Percentiles rank a stretch among this genome's conserved stretches.
Conservation (phyloP, 2,329 filamentous ascomycete species). For the Sporothrix variecibatus region DNA sequence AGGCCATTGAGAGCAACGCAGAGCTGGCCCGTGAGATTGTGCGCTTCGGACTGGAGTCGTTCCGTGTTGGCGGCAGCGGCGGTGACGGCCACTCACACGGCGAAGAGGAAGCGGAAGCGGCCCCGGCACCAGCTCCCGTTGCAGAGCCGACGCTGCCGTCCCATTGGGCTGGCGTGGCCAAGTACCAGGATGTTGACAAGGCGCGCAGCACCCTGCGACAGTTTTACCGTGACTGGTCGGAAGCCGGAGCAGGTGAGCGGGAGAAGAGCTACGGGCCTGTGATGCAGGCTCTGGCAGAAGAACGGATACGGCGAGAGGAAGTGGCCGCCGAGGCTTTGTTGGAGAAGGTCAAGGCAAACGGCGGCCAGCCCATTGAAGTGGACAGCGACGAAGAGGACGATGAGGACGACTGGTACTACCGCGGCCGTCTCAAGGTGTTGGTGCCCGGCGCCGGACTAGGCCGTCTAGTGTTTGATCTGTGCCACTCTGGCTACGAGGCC, state of each 20-base stretch:
- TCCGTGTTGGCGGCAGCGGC: slow-evolving; percentile 49
- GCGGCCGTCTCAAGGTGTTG: slow-evolving; percentile 63
- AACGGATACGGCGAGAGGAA: slow-evolving; percentile 39
- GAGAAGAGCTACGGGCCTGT: slow-evolving; percentile 77
- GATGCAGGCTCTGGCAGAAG: slow-evolving; percentile 61
- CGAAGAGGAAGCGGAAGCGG: not conserved
- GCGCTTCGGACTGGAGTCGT: slow-evolving; percentile 65
- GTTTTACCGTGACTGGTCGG: slow-evolving; percentile 93
- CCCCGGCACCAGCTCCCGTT: slow-evolving; percentile 33
- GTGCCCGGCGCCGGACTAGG: slow-evolving; percentile 90
- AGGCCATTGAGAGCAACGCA: slow-evolving; percentile 86
- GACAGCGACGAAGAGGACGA: slow-evolving; percentile 5
- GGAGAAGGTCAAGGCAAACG: not conserved
- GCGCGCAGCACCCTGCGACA: slow-evolving; percentile 89
- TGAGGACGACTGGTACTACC: slow-evolving; percentile 28
- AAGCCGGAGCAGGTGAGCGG: slow-evolving; percentile 72
- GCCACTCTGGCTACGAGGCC: slow-evolving; percentile 67
- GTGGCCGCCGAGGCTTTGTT: slow-evolving; percentile 22
- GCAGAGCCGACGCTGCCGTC: slow-evolving; percentile 52
- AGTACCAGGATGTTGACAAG: slow-evolving; percentile 78
- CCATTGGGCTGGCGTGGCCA: slow-evolving; percentile 70
- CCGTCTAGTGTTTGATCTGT: slow-evolving; percentile 85
- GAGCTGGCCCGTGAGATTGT: slow-evolving; percentile 79
- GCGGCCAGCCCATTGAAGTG: not conserved
- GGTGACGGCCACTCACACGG: not conserved